These are phyloP conservation scores for Tylopilus subfusipes DNA, from an alignment of 768 basidiomycete species.

Conservation along the genomic window DNA sequence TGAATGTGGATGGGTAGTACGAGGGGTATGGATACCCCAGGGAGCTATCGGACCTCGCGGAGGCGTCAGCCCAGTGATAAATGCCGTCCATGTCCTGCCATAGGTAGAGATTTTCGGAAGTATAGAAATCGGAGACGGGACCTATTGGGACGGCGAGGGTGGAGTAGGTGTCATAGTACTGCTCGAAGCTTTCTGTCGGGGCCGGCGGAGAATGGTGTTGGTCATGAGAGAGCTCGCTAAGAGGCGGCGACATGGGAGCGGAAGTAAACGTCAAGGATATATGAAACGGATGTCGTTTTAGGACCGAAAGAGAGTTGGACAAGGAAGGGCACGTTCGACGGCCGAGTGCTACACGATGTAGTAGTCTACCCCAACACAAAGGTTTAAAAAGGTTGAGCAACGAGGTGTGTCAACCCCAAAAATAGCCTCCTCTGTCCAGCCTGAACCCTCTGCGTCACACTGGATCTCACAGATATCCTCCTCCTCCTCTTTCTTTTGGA, in stretches of 20 bases:
- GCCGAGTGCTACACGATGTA: constrained; percentile 20
- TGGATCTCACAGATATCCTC: constrained; percentile 11
- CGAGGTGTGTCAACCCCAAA: constrained; percentile 23
- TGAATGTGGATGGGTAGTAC: constrained; percentile 12
- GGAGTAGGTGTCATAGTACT: constrained; percentile 22
- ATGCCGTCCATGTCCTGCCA: constrained; percentile 27
- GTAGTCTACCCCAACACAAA: constrained; percentile 11
- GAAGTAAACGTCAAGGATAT: constrained; percentile 19
- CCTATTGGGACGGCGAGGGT: constrained; percentile 15
- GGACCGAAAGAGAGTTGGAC: constrained; percentile 14
- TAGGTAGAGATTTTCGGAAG: constrained; percentile 28
- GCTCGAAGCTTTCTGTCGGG: constrained; percentile 15
- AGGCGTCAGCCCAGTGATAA: constrained; percentile 29
- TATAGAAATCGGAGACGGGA: constrained; percentile 20
- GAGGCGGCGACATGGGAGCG: constrained; percentile 24
- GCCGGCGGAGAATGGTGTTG: constrained; percentile 10
- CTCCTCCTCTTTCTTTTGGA: constrained; percentile 4
- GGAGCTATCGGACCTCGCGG: constrained; percentile 26
- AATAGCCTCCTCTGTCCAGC: constrained; percentile 6
- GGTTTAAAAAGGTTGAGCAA: constrained; percentile 27
- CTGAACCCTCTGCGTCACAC: constrained; percentile 17
- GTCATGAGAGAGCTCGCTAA: constrained; percentile 22
- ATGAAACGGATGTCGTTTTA: constrained; percentile 20
- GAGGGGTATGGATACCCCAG: constrained; percentile 16
- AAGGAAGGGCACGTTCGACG: neutral